phyloP scores from a whole-genome alignment of 2,329 filamentous ascomycete species.

The Diaporthe eres region DNA sequence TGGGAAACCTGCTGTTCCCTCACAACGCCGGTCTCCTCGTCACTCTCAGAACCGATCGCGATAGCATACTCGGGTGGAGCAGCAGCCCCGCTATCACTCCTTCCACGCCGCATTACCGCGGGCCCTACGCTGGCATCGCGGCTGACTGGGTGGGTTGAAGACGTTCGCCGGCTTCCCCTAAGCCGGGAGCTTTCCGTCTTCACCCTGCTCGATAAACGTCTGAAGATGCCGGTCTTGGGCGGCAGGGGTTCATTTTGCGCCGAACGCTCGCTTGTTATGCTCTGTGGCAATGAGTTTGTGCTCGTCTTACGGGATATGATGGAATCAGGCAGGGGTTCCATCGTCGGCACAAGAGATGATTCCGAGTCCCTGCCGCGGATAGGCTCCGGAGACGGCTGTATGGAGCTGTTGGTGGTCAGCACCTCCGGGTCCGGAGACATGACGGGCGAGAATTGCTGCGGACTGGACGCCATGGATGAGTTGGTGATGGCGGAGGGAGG shows the following conservation, averaged over 20 bases:
- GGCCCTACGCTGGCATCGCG: conserved; percentile 92
- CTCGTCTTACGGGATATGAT: conserved; percentile 73
- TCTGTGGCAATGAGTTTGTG: conserved; percentile 74
- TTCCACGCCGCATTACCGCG: conserved; percentile 81
- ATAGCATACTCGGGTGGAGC: conserved; percentile 65
- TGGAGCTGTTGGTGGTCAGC: conserved; percentile 72
- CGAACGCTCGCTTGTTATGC: conserved; percentile 68
- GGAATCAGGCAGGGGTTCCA: conserved; percentile 71
- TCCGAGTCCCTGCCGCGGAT: conserved; percentile 63
- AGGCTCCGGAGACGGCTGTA: conserved; percentile 77
- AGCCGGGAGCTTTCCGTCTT: conserved; percentile 65
- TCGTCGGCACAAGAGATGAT: conserved; percentile 40
- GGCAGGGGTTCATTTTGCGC: conserved; percentile 63
- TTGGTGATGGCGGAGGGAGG: conserved; percentile 69
- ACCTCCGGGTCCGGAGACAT: conserved; percentile 68
- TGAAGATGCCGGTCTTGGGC: conserved; percentile 75
- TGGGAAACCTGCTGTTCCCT: conserved; percentile 63
- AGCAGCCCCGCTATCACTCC: conserved; percentile 90
- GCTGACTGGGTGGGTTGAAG: conserved; percentile 81
- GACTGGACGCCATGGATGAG: conserved; percentile 69
- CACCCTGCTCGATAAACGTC: conserved; percentile 86
- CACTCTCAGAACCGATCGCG: conserved; percentile 66
- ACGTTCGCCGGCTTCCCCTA: conserved; percentile 74
- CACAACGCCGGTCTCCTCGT: conserved; percentile 67
- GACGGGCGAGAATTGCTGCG: conserved; percentile 68